phyloP scores from a whole-genome alignment of 371 early-diverging fungal species.

The Mucor saturninus region DNA sequence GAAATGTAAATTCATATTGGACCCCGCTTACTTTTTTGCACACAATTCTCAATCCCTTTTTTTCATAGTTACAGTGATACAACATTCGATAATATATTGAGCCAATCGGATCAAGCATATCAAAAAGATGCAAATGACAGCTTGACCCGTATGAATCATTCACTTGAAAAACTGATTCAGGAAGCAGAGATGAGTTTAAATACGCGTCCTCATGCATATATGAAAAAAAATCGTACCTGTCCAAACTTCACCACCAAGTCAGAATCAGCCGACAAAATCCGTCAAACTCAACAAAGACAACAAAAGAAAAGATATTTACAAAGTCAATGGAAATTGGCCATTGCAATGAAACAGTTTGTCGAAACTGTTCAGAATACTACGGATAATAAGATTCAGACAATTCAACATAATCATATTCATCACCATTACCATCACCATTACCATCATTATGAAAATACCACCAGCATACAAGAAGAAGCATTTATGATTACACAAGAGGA shows the following conservation, averaged over 20 bases:
- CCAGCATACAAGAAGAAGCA: background rate
- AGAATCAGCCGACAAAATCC: conserved; percentile 59
- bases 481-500: background rate
- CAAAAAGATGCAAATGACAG: conserved; percentile 23
- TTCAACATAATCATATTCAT: conserved; percentile 14
- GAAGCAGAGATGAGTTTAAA: conserved; percentile 27
- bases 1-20: conserved; percentile 17
- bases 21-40: background rate
- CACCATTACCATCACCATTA: conserved; percentile 10
- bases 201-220: background rate
- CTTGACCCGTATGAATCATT: conserved; percentile 26
- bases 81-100: conserved; percentile 2
- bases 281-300: conserved; percentile 2
- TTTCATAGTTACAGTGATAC: conserved; percentile 1
- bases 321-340: conserved; percentile 21
- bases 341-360: conserved; percentile 20
- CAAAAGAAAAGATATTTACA: conserved; percentile 22
- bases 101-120: conserved; percentile 11
- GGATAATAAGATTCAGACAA: background rate
- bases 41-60: background rate
- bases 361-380: conserved; percentile 16
- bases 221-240: background rate
- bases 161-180: conserved; percentile 24
- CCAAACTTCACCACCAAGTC: conserved; percentile 37
- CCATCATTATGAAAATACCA: conserved; percentile 4